These are phyloP conservation scores for Blastobotrys robertii DNA, from an alignment of 805 yeast genomes.

Conservation along the genomic window DNA sequence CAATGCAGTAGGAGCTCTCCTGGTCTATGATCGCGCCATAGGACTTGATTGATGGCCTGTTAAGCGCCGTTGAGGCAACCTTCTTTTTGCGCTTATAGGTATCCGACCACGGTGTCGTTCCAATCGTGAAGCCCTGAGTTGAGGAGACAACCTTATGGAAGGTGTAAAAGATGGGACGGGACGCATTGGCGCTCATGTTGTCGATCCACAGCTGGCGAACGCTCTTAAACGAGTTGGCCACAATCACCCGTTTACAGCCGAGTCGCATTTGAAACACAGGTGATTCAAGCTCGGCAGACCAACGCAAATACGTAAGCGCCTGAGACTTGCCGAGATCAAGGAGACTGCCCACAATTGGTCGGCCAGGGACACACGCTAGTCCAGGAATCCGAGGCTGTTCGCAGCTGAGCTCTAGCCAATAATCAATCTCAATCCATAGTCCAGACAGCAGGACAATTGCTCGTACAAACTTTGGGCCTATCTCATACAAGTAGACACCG, in stretches of 20 bases:
- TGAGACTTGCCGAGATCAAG: conserved; percentile 40
- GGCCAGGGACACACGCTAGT: conserved; percentile 35
- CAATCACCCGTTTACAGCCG: conserved; percentile 47
- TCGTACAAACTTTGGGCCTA: not conserved
- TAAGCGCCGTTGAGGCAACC: conserved; percentile 32
- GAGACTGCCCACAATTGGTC: conserved; percentile 45
- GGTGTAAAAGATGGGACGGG: conserved; percentile 58
- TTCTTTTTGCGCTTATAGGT: conserved; percentile 29
- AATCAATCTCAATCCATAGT: conserved; percentile 8
- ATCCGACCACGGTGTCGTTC: conserved; percentile 37
- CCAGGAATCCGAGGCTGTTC: conserved; percentile 19
- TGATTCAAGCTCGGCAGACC: conserved; percentile 33
- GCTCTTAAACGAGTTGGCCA: conserved; percentile 56
- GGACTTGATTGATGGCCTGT: conserved; percentile 30
- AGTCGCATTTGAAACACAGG: conserved; percentile 53
- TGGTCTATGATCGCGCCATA: conserved; percentile 28
- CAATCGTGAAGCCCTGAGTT: conserved; percentile 33
- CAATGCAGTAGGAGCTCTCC: conserved; percentile 28
- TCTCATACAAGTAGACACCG: too few species aligned
- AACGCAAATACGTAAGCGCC: conserved; percentile 35
- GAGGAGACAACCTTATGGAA: conserved; percentile 55
- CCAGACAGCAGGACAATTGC: not conserved
- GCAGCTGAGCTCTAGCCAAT: conserved; percentile 10
- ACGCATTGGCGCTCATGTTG: conserved; percentile 44
- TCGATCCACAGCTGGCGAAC: conserved; percentile 45